Evolutionary conservation across 768 basidiomycete species (phyloP), one percentile per base, ranked within the genome.

Genomic region (Tricholoma hemisulphureum): DNA sequence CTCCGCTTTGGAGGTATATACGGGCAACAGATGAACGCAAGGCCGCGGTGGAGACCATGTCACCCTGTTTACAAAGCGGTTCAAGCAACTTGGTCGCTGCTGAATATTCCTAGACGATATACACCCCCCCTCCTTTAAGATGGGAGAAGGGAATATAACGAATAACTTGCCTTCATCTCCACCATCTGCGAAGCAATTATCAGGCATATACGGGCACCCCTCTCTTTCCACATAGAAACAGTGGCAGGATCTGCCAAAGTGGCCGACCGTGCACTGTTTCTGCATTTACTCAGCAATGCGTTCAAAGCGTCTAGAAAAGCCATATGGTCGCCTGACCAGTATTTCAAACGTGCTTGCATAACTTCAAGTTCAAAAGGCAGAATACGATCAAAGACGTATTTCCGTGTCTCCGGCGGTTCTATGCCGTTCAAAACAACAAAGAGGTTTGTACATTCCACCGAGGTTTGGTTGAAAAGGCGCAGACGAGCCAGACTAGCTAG

Each of bases 401-500:
- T 69, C 20, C 83, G 86, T 1, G 83, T 73, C 14, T 83, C 74
- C 0, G 69, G 61, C 1, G 85, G 80, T 55, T 83, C 80, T 45
- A 87, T 80, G 28, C 78, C 76, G 59, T 83, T 80, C 46, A 93
- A 81, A 23, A 87, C 86, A 16, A 82, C 73, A 69, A 90, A 93
- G 21, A 94, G 80, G 71, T 91, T 91, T 9, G 83, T 86, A 68
- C 88, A 88, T 73, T 94, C 91, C 21, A 89, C 89, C 1, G 89
- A 82, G n/a, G 87, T 87, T 68, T 94, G 91, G 68, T 93, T 93
- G 76, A 88, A 92, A 48, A 94, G 82, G 46, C 91, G 85, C 45
- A 94, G 80, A 16, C 91, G 87, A 45, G 91, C 84, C 26, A 94
- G 83, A 55, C 84, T 84, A 24, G 89, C 84, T 6, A 94, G 80